Percentiles rank a stretch among this genome's conserved stretches.
Conservation (phyloP, 306 rosid species). For the Trichosanthes cucumerina region DNA sequence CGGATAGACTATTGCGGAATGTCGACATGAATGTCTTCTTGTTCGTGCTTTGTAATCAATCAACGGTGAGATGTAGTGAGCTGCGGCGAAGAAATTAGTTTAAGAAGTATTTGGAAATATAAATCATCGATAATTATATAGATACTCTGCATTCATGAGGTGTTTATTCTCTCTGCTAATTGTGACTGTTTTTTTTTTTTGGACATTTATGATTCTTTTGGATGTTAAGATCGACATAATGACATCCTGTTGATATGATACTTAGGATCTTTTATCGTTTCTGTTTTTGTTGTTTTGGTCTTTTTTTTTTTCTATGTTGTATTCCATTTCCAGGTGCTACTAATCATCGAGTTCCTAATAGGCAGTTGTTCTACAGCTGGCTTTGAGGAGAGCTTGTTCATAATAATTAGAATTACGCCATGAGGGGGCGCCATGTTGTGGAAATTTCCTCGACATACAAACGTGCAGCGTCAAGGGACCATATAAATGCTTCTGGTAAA, state of each 20-base stretch:
- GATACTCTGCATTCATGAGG: neutral
- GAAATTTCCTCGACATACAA: neutral
- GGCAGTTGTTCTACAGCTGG: neutral
- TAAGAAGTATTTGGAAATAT: neutral
- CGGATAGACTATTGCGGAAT: neutral
- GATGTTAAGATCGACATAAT: neutral
- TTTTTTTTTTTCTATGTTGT: neutral
- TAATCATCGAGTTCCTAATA: neutral
- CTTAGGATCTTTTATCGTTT: neutral
- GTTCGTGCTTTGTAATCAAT: neutral
- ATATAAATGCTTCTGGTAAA: neutral
- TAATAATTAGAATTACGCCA: neutral
- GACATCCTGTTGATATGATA: neutral
- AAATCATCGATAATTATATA: neutral
- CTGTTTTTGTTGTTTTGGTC: neutral
- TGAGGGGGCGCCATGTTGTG: conserved; percentile 12
- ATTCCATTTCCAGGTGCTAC: neutral
- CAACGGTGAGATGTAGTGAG: neutral
- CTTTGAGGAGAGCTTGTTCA: neutral
- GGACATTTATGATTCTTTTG: neutral
- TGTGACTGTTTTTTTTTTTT: neutral
- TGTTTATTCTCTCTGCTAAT: neutral
- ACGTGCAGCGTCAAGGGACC: neutral
- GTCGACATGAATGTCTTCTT: neutral
- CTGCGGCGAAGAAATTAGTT: neutral